These are phyloP conservation scores for Entrophospora sp. DNA, from an alignment of 192 early-diverging fungal species.

Conservation along the genomic window DNA sequence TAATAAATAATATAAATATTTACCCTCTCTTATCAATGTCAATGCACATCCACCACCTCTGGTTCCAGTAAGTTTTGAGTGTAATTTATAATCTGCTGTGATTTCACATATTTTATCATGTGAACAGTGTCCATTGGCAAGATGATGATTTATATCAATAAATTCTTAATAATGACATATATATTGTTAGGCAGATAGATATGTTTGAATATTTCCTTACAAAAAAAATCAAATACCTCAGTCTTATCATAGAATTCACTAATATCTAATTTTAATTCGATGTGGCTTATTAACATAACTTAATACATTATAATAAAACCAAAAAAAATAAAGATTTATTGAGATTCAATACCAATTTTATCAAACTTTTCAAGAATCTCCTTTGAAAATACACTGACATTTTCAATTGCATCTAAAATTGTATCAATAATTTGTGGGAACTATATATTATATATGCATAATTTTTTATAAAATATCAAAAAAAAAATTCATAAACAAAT, in stretches of 20 bases:
- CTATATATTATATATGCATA: slow-evolving; percentile 14
- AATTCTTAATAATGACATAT: slow-evolving; percentile 42
- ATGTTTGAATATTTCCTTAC: not conserved
- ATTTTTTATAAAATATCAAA: not conserved
- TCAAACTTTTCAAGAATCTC: slow-evolving; percentile 22
- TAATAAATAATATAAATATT: not conserved
- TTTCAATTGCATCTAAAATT: slow-evolving; percentile 61
- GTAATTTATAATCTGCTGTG: slow-evolving; percentile 48
- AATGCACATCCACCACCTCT: slow-evolving; percentile 96
- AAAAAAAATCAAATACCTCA: no score
- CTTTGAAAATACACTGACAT: slow-evolving; percentile 36
- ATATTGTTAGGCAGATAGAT: not conserved
- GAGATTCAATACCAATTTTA: slow-evolving; percentile 13
- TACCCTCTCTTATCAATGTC: slow-evolving; percentile 62
- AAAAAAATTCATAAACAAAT: not conserved
- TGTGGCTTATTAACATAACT: not conserved
- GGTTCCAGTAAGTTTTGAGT: slow-evolving; percentile 90
- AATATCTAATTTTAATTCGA: no score
- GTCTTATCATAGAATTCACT: no score
- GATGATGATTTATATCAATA: slow-evolving; percentile 77
- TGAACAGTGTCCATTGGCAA: slow-evolving; percentile 68
- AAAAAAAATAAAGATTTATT: not conserved
- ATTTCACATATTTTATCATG: slow-evolving; percentile 72
- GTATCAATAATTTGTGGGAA: slow-evolving; percentile 52
- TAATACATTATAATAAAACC: not conserved